A percentile compares a stretch with the other conserved stretches of the same genome.
These are phyloP conservation scores for Coemansia sp. DNA, from an alignment of 192 early-diverging fungal species.

Conservation along the genomic window DNA sequence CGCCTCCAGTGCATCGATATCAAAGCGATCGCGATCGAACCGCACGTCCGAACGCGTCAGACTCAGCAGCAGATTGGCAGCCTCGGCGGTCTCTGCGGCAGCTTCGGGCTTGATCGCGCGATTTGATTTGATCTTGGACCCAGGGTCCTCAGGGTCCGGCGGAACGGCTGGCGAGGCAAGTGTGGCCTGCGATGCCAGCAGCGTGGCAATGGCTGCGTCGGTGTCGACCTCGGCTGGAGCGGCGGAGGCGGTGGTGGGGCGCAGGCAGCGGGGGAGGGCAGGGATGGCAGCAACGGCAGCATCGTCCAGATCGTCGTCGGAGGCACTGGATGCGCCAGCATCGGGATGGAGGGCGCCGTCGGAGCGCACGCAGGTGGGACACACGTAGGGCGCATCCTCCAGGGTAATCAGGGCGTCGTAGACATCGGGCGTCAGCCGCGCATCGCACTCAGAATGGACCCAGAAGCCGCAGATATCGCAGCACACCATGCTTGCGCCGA, in stretches of 20 bases:
- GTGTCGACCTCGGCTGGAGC: background rate
- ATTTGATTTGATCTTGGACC: constrained; percentile 13
- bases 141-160: background rate
- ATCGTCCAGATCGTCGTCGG: constrained; percentile 1
- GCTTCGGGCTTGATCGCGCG: no score
- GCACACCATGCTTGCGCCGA: constrained; percentile 62
- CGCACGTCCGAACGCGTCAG: constrained; percentile 48
- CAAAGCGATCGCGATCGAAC: constrained; percentile 36
- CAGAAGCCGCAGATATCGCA: constrained; percentile 62
- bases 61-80: constrained; percentile 44
- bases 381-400: constrained; percentile 59
- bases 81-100: constrained; percentile 38
- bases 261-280: constrained; percentile 16
- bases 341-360: constrained; percentile 4
- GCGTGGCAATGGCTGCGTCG: constrained; percentile 1
- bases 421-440: constrained; percentile 45
- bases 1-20: constrained; percentile 23
- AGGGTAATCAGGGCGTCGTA: constrained; percentile 61
- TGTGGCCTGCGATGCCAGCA: background rate
- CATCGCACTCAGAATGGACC: constrained; percentile 63
- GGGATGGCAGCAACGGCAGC: constrained; percentile 3
- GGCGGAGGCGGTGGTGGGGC: background rate
- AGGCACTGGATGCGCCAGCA: background rate
- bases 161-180: constrained; percentile 4
- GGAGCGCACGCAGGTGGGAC: constrained; percentile 48